phyloP scores from a whole-genome alignment of 805 yeast species.

The Candida ipomoeae region DNA sequence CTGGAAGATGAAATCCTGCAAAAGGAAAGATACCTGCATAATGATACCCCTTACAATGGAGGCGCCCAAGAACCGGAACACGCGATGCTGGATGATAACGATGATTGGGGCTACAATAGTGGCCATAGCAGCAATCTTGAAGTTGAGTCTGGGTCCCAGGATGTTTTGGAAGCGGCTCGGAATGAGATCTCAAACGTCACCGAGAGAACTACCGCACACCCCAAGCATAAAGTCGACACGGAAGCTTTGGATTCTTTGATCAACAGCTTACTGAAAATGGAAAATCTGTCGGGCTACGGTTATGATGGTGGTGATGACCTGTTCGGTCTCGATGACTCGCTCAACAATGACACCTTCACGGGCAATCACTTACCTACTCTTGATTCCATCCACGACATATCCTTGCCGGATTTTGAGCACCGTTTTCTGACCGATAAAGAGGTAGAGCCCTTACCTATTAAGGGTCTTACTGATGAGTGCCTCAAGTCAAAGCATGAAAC shows the following conservation, averaged over 20 bases:
- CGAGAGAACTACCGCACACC: background rate
- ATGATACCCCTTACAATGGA: slow-evolving; percentile 1
- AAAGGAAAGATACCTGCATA: background rate
- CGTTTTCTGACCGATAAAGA: slow-evolving; percentile 12
- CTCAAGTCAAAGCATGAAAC: slow-evolving; percentile 11
- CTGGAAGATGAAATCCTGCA: slow-evolving; percentile 4
- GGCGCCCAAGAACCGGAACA: slow-evolving; percentile 10
- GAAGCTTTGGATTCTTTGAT: slow-evolving; percentile 37
- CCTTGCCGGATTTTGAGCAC: slow-evolving; percentile 29
- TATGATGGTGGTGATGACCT: slow-evolving; percentile 1
- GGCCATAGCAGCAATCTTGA: slow-evolving; percentile 18
- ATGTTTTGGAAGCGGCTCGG: background rate
- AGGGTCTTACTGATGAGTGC: background rate
- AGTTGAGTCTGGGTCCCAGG: slow-evolving; percentile 1
- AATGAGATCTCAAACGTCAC: background rate
- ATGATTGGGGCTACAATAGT: slow-evolving; percentile 28
- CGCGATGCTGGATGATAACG: slow-evolving; percentile 9
- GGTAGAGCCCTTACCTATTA: background rate
- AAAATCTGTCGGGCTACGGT: slow-evolving; percentile 7
- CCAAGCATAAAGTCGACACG: slow-evolving; percentile 17
- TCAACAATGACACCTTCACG: background rate
- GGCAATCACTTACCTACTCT: slow-evolving; percentile 20
- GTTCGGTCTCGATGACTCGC: background rate
- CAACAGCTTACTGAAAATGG: slow-evolving; percentile 28
- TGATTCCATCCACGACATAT: slow-evolving; percentile 21